These are phyloP conservation scores for Crataegus laevigata DNA, from an alignment of 306 rosid genomes.

Conservation along the genomic window DNA sequence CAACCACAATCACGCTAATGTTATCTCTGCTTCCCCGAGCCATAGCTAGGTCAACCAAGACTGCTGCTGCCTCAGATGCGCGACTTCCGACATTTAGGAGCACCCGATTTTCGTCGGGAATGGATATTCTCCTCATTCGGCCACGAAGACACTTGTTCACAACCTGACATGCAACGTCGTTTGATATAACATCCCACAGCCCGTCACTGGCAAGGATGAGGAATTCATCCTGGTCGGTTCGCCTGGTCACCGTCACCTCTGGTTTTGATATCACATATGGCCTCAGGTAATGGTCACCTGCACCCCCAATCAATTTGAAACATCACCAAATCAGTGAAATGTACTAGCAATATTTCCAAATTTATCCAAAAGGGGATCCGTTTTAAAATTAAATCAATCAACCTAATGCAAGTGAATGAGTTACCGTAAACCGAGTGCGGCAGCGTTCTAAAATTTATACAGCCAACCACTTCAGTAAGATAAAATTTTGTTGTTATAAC, in stretches of 20 bases:
- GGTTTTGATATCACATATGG: slow-evolving; percentile 82
- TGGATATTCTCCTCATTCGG: slow-evolving; percentile 5
- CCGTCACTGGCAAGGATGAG: slow-evolving; percentile 85
- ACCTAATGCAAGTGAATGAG: not conserved
- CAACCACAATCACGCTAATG: slow-evolving; percentile 76
- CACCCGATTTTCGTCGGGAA: not conserved
- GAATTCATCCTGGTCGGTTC: slow-evolving; percentile 64
- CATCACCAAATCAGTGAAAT: not conserved
- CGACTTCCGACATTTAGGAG: slow-evolving; percentile 8
- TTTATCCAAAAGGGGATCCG: not conserved
- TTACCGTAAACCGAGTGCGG: rapidly evolving
- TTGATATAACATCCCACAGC: slow-evolving; percentile 73
- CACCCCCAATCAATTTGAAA: not conserved
- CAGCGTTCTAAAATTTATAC: too few relatives aligned
- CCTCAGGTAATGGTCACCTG: slow-evolving; percentile 74
- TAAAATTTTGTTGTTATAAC: not conserved
- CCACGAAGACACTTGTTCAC: slow-evolving; percentile 59
- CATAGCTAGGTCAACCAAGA: slow-evolving; percentile 60
- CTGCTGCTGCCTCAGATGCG: slow-evolving; percentile 50
- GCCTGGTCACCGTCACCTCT: slow-evolving; percentile 67
- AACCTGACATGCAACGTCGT: slow-evolving; percentile 53
- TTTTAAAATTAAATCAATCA: too few relatives aligned
- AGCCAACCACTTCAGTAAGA: too few relatives aligned
- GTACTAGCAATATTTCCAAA: not conserved
- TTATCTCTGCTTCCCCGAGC: slow-evolving; percentile 81